Evolutionary conservation across 805 yeast species (phyloP).

Genomic region (Teunomyces barrocoloradensis): DNA sequence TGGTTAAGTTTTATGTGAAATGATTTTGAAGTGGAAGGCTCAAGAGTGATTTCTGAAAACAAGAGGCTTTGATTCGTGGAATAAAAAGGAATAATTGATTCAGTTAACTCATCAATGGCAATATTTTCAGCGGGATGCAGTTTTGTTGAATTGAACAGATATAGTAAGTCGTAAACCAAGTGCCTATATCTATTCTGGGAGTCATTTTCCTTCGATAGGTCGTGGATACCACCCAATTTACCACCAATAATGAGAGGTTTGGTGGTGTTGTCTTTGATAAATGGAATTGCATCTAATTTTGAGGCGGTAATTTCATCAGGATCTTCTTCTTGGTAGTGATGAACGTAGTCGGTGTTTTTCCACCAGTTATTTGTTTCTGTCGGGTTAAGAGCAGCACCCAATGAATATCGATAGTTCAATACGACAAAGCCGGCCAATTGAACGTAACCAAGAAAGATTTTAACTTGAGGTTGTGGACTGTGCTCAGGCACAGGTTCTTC

Average conservation of each 20-base stretch:
- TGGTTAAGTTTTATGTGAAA: slow-evolving; percentile 25
- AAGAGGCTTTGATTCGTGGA: slow-evolving; percentile 38
- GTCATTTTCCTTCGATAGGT: slow-evolving; percentile 22
- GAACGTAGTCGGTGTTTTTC: slow-evolving; percentile 34
- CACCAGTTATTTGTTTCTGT: slow-evolving; percentile 18
- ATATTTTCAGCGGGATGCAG: slow-evolving; percentile 6
- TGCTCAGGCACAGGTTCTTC: neutral
- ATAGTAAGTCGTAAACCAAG: slow-evolving; percentile 35
- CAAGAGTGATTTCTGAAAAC: slow-evolving; percentile 30
- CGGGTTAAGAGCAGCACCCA: slow-evolving; percentile 9
- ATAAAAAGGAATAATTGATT: slow-evolving; percentile 37
- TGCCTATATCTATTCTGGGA: slow-evolving; percentile 16
- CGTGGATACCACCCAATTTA: slow-evolving; percentile 36
- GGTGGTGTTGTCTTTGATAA: slow-evolving; percentile 16
- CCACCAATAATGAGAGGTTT: slow-evolving; percentile 28
- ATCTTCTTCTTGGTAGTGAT: slow-evolving; percentile 25
- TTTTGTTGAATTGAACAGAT: slow-evolving; percentile 25
- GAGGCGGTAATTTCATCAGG: slow-evolving; percentile 17
- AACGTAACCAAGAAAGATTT: slow-evolving; percentile 33
- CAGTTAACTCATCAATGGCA: slow-evolving; percentile 22
- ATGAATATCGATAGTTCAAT: slow-evolving; percentile 33
- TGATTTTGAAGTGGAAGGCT: slow-evolving; percentile 14
- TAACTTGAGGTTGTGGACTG: neutral
- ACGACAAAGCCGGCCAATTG: slow-evolving; percentile 41
- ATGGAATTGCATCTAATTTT: slow-evolving; percentile 21